These are phyloP conservation scores for Rhizopogon roseolus DNA, from an alignment of 768 basidiomycete species.

Conservation along the genomic window DNA sequence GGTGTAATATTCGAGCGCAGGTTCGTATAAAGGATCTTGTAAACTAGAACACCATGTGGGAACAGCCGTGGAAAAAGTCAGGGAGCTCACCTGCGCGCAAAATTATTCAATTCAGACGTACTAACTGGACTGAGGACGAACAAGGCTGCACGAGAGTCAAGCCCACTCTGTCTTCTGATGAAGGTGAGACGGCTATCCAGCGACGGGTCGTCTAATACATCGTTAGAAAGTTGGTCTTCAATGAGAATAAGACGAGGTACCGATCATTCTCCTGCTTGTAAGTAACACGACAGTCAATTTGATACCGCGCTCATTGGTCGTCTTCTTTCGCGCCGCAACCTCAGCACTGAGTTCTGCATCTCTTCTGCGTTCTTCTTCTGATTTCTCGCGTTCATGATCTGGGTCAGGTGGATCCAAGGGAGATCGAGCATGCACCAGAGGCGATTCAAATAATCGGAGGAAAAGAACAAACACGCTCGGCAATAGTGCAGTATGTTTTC, in stretches of 20 bases:
- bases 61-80: neutral
- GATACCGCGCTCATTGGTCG: constrained; percentile 78
- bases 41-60: constrained; percentile 42
- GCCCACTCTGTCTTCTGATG: constrained; percentile 81
- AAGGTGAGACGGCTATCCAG: constrained; percentile 82
- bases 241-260: constrained; percentile 36
- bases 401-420: constrained; percentile 52
- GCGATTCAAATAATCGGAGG: constrained; percentile 72
- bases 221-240: neutral
- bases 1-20: constrained; percentile 90
- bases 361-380: constrained; percentile 61
- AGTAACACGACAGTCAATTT: constrained; percentile 93
- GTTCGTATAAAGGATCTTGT: constrained; percentile 83
- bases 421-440: constrained; percentile 37
- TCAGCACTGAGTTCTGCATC: constrained; percentile 80
- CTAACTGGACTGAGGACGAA: constrained; percentile 95
- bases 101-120: constrained; percentile 80
- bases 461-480: constrained; percentile 95
- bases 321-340: constrained; percentile 75
- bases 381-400: constrained; percentile 52
- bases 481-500: constrained; percentile 89
- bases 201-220: constrained; percentile 66
- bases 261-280: constrained; percentile 83
- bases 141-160: constrained; percentile 88
- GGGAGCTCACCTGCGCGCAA: constrained; percentile 64